These are phyloP conservation scores for Globisporangium nodosum DNA, from an alignment of 352 stramenopile species.

Conservation along the genomic window DNA sequence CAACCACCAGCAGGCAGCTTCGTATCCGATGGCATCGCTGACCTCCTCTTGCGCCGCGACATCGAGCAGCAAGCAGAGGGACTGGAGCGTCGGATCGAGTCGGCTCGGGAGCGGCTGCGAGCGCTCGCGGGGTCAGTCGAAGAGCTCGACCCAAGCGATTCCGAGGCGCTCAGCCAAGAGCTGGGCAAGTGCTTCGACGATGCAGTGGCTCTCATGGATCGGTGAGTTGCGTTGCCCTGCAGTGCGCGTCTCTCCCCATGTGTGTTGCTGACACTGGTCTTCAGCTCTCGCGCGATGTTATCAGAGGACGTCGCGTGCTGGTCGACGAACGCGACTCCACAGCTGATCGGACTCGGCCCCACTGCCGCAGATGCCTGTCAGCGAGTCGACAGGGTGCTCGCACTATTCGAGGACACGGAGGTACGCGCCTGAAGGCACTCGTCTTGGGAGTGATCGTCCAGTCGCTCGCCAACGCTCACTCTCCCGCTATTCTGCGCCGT, in stretches of 20 bases:
- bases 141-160: background rate
- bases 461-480: background rate
- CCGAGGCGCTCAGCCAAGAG: constrained; percentile 19
- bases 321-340: constrained; percentile 10
- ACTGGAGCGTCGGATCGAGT: constrained; percentile 13
- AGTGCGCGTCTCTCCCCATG: background rate
- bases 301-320: constrained; percentile 24
- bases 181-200: constrained; percentile 22
- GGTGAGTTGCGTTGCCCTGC: constrained; percentile 5
- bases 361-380: constrained; percentile 19
- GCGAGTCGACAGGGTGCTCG: constrained; percentile 25
- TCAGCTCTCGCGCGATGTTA: constrained; percentile 26
- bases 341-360: constrained; percentile 26
- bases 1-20: no score
- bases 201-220: constrained; percentile 24
- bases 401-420: constrained; percentile 33
- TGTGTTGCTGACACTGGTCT: background rate
- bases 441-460: background rate
- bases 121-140: background rate
- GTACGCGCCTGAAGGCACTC: background rate
- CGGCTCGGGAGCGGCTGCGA: constrained; percentile 7
- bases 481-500: background rate
- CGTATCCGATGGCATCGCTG: no score
- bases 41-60: background rate
- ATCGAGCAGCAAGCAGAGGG: constrained; percentile 13